phyloP scores from a whole-genome alignment of 176 grass and related monocot genomes.

The Typha latifolia region DNA sequence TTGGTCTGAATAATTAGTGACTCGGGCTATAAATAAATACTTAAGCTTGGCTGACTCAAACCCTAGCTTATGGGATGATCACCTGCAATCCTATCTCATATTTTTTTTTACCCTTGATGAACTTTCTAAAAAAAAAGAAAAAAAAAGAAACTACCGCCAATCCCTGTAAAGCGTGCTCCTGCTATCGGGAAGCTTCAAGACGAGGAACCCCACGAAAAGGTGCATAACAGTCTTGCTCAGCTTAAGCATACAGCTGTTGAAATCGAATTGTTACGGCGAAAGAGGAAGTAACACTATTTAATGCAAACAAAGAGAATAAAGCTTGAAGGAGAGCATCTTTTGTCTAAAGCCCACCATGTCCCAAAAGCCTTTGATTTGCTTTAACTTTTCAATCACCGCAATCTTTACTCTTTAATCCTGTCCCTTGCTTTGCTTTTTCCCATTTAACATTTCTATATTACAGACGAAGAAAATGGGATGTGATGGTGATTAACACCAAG shows the following conservation, averaged over 20 bases:
- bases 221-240: background rate
- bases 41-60: too few species aligned
- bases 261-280: background rate
- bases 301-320: conserved; percentile 35
- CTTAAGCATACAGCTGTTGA: background rate
- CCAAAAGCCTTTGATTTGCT: conserved; percentile 36
- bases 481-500: background rate
- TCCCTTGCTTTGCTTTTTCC: conserved; percentile 11
- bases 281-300: background rate
- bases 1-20: too few species aligned
- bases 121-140: too few species aligned
- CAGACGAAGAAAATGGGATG: background rate
- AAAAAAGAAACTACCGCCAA: too few species aligned
- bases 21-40: too few species aligned
- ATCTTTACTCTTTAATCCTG: conserved; percentile 7
- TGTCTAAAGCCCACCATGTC: conserved; percentile 32
- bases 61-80: too few species aligned
- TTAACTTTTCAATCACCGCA: conserved; percentile 31
- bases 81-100: too few species aligned
- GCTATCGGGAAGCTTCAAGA: too few species aligned
- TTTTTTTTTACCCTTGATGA: too few species aligned
- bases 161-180: too few species aligned
- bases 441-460: background rate
- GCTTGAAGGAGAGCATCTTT: conserved; percentile 17
- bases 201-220: background rate